These are phyloP conservation scores for Berkeleyomyces rouxiae DNA, from an alignment of 2,329 filamentous ascomycete genomes.

Conservation along the genomic window DNA sequence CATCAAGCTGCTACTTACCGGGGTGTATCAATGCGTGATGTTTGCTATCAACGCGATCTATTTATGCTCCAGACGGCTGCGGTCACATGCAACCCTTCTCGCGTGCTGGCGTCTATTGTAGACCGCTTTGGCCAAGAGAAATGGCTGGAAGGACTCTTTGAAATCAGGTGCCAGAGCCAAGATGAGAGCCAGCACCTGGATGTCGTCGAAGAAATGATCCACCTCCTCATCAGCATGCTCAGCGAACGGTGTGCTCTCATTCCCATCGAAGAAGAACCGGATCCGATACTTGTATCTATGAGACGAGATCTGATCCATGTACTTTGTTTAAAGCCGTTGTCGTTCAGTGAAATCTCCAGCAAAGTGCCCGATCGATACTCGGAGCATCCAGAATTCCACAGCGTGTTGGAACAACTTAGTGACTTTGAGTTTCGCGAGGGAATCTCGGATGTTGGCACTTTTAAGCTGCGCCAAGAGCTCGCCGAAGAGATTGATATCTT, in stretches of 20 bases:
- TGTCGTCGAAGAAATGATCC: constrained; percentile 88
- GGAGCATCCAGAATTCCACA: constrained; percentile 76
- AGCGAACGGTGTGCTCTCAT: constrained; percentile 75
- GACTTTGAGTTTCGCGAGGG: constrained; percentile 83
- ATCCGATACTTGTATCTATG: constrained; percentile 53
- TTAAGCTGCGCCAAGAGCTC: constrained; percentile 75
- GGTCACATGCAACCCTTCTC: constrained; percentile 66
- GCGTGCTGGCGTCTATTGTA: constrained; percentile 75
- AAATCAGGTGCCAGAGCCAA: constrained; percentile 52
- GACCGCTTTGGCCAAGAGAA: constrained; percentile 78
- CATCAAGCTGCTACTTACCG: constrained; percentile 92
- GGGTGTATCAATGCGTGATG: constrained; percentile 74
- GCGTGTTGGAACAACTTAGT: constrained; percentile 72
- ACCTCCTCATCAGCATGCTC: constrained; percentile 76
- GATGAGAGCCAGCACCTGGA: constrained; percentile 83
- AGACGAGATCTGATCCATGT: constrained; percentile 84
- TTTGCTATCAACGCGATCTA: constrained; percentile 86
- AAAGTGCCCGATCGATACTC: constrained; percentile 80
- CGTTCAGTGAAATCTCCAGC: constrained; percentile 77
- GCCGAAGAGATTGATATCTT: constrained; percentile 87
- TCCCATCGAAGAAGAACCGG: constrained; percentile 41
- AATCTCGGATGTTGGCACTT: constrained; percentile 79
- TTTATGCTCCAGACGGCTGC: constrained; percentile 85
- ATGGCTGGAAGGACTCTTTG: constrained; percentile 76
- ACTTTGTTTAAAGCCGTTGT: constrained; percentile 88